Evolutionary conservation across 352 stramenopile genomes (phyloP), one percentile per base, ranked within the genome.

Genomic region (Globisporangium alternatum): DNA sequence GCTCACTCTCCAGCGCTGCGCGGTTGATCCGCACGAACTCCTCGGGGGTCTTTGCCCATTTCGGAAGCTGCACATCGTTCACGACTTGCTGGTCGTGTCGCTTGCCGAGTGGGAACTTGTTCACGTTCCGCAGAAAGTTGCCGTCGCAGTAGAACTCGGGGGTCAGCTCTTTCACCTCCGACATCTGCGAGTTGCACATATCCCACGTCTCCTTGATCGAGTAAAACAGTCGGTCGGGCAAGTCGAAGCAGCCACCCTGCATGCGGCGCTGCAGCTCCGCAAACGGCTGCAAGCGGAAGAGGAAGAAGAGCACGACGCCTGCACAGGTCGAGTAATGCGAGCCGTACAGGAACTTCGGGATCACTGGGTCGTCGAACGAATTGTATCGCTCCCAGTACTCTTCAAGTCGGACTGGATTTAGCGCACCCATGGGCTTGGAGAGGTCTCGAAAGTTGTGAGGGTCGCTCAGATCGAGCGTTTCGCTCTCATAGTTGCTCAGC

Each of bases 101-200:
- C 51, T 89, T 98, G 8, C 98, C 98, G 17, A 99, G 89, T 25
- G 94, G 91, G 64, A 98, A 98, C 21, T 82, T 70, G 74, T 99
- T 99, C 9, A 83, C 61, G 75, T 99, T 99, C 12, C 86, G 83
- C 30, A 99, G 74, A 71, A 99, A 99, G 5, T 92, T 89, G 5
- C 93, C 87, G 47, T 98, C 91, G 21, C 75, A 80, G 73, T 97
- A 99, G 71, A 98, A 99, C 74, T 99, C 98, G 0, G 98, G 98
- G 2, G 95, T 99, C 4, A 99, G 72, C 71, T 99, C 98, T 76
- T 99, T 99, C 1, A 99, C 97, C 73, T 99, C 98, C 2, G 93
- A 97, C 67, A 98, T 97, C 41, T 95, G 93, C 21, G 86, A 95
- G 39, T 98, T 99, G 71, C 96, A 99, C 91, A 98, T 98, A 8